phyloP scores from a whole-genome alignment of 2,329 filamentous ascomycete genomes.

The Colletotrichum coccodes region DNA sequence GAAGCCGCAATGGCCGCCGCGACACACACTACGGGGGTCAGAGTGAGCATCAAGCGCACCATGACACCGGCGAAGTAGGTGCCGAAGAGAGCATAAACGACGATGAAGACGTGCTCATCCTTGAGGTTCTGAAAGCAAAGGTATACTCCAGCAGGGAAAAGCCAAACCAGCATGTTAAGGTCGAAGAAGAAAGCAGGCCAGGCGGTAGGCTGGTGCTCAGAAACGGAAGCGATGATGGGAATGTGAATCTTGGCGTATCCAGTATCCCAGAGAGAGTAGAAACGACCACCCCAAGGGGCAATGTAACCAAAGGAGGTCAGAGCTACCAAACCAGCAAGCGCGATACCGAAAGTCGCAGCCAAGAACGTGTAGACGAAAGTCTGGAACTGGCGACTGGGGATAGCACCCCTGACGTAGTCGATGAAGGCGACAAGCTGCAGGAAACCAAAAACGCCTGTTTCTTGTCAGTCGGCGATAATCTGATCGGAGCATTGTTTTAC shows the following conservation, averaged over 20 bases:
- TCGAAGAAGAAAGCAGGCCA: constrained; percentile 99
- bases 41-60: constrained; percentile 97
- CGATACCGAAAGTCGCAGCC: constrained; percentile 77
- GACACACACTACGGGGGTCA: constrained; percentile 96
- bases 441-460: constrained; percentile 88
- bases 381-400: constrained; percentile 94
- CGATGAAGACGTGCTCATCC: constrained; percentile 97
- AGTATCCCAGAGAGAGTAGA: constrained; percentile 99
- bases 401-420: constrained; percentile 87
- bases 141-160: constrained; percentile 98
- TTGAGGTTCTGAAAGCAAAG: constrained; percentile 94
- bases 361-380: constrained; percentile 84
- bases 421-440: constrained; percentile 93
- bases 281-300: constrained; percentile 96
- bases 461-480: constrained; percentile 30
- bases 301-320: constrained; percentile 91
- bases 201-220: constrained; percentile 97
- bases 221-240: constrained; percentile 99
- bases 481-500: constrained; percentile 40
- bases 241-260: constrained; percentile 99
- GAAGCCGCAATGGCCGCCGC: constrained; percentile 90
- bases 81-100: constrained; percentile 95
- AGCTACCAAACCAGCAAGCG: constrained; percentile 80
- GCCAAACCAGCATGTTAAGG: constrained; percentile 97
- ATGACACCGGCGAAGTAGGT: constrained; percentile 99